phyloP scores from a whole-genome alignment of 2,329 filamentous ascomycete genomes.

The Endoconidiophora polonica region DNA sequence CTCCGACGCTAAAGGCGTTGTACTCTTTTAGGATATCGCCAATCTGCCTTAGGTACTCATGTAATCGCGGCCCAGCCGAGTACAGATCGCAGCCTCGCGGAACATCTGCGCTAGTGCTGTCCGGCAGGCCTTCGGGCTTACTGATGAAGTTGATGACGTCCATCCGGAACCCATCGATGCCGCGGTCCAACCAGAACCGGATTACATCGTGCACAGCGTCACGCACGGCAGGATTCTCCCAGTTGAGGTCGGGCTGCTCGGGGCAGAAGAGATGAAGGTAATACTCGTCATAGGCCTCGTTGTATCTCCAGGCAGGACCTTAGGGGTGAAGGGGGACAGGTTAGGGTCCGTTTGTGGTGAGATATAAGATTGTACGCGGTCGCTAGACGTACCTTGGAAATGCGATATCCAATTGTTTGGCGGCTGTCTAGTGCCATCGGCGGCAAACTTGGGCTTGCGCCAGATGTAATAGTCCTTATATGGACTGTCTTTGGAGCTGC shows the following conservation, averaged over 20 bases:
- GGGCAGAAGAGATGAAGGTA: conserved; percentile 53
- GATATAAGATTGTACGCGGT: neutral
- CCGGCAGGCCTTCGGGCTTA: conserved; percentile 40
- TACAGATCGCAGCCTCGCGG: conserved; percentile 27
- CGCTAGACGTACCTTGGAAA: conserved; percentile 6
- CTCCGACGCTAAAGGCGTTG: conserved; percentile 34
- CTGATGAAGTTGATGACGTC: conserved; percentile 53
- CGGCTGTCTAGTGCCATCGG: conserved; percentile 38
- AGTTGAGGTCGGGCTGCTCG: conserved; percentile 64
- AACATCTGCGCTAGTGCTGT: conserved; percentile 20
- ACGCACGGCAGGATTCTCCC: conserved; percentile 51
- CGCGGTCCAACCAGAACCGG: conserved; percentile 57
- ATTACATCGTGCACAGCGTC: conserved; percentile 51
- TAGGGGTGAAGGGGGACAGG: neutral
- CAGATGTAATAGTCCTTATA: conserved; percentile 51
- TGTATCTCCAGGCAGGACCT: conserved; percentile 33
- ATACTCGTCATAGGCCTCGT: conserved; percentile 32
- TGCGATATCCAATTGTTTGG: conserved; percentile 39
- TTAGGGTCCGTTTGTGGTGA: neutral
- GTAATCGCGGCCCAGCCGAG: conserved; percentile 34
- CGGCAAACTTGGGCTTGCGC: conserved; percentile 39
- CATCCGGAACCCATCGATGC: conserved; percentile 49
- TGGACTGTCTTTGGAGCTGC: conserved; percentile 34
- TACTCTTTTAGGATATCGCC: conserved; percentile 28
- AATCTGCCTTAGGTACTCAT: conserved; percentile 30